Evolutionary conservation across 1,284 basidiomycete genomes (phyloP).

Genomic region (Athelia psychrophila): DNA sequence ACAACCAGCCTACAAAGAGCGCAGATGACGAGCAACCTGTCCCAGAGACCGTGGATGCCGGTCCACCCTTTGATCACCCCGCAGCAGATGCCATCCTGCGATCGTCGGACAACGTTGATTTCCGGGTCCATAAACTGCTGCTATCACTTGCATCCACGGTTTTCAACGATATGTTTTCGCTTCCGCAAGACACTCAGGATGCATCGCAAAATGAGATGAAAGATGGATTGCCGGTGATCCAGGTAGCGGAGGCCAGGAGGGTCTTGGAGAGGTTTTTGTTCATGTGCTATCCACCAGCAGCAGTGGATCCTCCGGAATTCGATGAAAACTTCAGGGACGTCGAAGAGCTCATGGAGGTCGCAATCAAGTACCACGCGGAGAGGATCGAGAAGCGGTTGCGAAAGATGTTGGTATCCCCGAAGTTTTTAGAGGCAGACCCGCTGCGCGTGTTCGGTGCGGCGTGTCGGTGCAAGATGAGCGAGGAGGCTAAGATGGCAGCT

Average conservation of each 20-base stretch:
- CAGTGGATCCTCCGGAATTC: not conserved
- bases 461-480: conserved; percentile 12
- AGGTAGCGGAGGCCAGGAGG: conserved; percentile 20
- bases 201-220: conserved; percentile 6
- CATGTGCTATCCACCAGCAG: not conserved
- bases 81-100: conserved; percentile 30
- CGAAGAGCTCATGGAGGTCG: not conserved
- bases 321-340: not conserved
- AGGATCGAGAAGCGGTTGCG: too few relatives aligned
- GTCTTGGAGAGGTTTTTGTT: not conserved
- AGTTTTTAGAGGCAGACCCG: not conserved
- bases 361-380: not conserved
- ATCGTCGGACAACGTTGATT: conserved; percentile 29
- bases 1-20: not conserved
- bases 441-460: conserved; percentile 12
- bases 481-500: not conserved
- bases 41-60: not conserved
- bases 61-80: conserved; percentile 15
- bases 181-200: conserved; percentile 19
- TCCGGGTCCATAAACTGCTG: conserved; percentile 27
- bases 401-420: not conserved
- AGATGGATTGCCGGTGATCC: conserved; percentile 17
- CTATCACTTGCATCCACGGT: conserved; percentile 31
- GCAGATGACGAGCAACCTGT: not conserved
- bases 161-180: conserved; percentile 33